These are phyloP conservation scores for Gossypium herbaceum DNA, from an alignment of 345 rosid species.

Conservation along the genomic window DNA sequence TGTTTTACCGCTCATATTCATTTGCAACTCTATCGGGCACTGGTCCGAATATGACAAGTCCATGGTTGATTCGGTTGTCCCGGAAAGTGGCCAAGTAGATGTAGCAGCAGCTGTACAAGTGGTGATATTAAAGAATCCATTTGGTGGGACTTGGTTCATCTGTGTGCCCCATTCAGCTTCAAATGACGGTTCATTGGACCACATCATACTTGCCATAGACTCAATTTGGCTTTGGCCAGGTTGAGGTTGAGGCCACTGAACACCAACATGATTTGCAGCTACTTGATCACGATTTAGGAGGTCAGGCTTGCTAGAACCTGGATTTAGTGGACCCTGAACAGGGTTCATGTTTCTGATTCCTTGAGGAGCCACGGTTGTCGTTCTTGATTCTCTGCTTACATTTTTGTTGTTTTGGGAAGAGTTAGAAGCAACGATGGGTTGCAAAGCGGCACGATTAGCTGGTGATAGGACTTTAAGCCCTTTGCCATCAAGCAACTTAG, in stretches of 20 bases:
- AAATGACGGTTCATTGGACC: constrained; percentile 26
- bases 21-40: constrained; percentile 4
- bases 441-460: constrained; percentile 1
- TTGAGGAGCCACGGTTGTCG: constrained; percentile 2
- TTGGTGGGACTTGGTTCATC: constrained; percentile 23
- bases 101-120: constrained; percentile 13
- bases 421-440: neutral
- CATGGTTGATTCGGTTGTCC: constrained; percentile 10
- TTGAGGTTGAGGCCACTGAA: constrained; percentile 27
- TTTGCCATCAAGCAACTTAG: constrained; percentile 45
- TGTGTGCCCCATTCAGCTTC: constrained; percentile 33
- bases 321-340: neutral
- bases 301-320: constrained; percentile 6
- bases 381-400: neutral
- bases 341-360: constrained; percentile 9
- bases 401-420: constrained; percentile 1
- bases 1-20: neutral
- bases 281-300: constrained; percentile 14
- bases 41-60: constrained; percentile 23
- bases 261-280: constrained; percentile 7
- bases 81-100: constrained; percentile 25
- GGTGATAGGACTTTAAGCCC: constrained; percentile 19
- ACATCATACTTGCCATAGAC: constrained; percentile 14
- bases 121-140: constrained; percentile 2
- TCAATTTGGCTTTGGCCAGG: constrained; percentile 12